Conservation (phyloP, 148 eudicot genomes). For the Nepenthes gracilis region DNA sequence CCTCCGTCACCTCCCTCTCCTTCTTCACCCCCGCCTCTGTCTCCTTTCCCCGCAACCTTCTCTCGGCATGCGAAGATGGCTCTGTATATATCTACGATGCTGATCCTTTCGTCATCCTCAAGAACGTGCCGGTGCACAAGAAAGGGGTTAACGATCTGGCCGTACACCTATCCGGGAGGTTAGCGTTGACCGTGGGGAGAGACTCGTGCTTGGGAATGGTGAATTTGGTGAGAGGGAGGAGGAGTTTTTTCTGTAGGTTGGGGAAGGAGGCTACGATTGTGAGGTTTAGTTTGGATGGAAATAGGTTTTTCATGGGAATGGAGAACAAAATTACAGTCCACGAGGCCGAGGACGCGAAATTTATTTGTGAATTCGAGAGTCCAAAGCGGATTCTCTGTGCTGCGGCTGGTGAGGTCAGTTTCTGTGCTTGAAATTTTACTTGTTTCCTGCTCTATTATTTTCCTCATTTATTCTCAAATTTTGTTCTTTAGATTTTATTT, state of each 20-base stretch:
- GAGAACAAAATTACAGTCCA: slow-evolving; percentile 62
- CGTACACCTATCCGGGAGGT: slow-evolving; percentile 62
- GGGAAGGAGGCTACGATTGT: slow-evolving; percentile 60
- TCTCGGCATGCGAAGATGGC: slow-evolving; percentile 56
- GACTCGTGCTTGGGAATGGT: slow-evolving; percentile 72
- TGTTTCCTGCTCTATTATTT: neutral
- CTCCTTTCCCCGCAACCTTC: slow-evolving; percentile 54
- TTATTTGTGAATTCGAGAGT: slow-evolving; percentile 34
- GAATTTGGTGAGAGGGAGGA: slow-evolving; percentile 72
- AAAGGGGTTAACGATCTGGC: slow-evolving; percentile 41
- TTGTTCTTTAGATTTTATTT: too few species aligned
- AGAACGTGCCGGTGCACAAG: slow-evolving; percentile 39
- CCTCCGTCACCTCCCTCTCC: slow-evolving; percentile 44
- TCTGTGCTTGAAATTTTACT: neutral
- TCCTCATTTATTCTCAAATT: neutral
- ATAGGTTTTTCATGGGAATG: slow-evolving; percentile 51
- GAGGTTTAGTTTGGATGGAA: slow-evolving; percentile 38
- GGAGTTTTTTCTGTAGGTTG: slow-evolving; percentile 60
- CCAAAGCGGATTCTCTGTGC: slow-evolving; percentile 66
- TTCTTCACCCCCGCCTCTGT: slow-evolving; percentile 36
- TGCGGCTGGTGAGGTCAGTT: slow-evolving; percentile 41
- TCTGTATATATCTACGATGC: slow-evolving; percentile 53
- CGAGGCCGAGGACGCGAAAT: slow-evolving; percentile 59
- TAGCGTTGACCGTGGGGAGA: slow-evolving; percentile 56
- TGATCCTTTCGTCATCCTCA: slow-evolving; percentile 67